A percentile compares a stretch with the other conserved stretches of the same genome.
These are phyloP conservation scores for Penicillium expansum DNA, from an alignment of 2,329 filamentous ascomycete genomes.

Conservation along the genomic window DNA sequence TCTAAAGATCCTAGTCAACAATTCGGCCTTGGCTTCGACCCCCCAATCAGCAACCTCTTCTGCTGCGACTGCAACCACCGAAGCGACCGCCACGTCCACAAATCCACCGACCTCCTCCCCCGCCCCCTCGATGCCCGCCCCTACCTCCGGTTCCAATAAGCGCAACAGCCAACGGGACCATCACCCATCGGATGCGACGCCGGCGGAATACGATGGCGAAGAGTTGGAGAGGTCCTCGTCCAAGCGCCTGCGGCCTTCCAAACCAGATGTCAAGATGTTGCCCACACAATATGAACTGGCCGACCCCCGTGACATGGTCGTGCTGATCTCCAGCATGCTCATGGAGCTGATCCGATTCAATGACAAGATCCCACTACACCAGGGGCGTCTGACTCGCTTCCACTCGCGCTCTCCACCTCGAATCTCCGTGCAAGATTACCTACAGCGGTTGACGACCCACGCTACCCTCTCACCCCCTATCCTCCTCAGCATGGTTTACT, in stretches of 20 bases:
- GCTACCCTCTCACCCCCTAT: conserved; percentile 90
- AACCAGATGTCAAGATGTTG: conserved; percentile 52
- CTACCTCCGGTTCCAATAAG: conserved; percentile 34
- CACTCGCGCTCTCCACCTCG: conserved; percentile 87
- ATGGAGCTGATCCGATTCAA: conserved; percentile 93
- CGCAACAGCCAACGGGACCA: conserved; percentile 33
- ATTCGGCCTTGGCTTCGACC: conserved; percentile 18
- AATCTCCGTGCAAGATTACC: conserved; percentile 91
- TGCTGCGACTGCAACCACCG: conserved; percentile 9
- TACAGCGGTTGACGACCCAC: conserved; percentile 87
- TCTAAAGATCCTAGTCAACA: conserved; percentile 7
- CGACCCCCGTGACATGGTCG: conserved; percentile 78
- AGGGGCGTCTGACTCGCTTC: conserved; percentile 86
- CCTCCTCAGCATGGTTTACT: conserved; percentile 97
- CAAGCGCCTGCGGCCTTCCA: conserved; percentile 48
- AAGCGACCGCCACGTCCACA: conserved; percentile 16
- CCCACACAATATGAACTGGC: conserved; percentile 76
- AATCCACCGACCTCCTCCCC: conserved; percentile 19
- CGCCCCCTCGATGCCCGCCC: conserved; percentile 32
- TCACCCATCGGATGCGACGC: conserved; percentile 22
- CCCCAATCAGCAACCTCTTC: conserved; percentile 16
- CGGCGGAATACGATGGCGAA: conserved; percentile 18
- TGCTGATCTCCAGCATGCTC: conserved; percentile 91
- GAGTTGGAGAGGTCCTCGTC: conserved; percentile 36
- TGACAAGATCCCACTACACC: conserved; percentile 78